phyloP scores from a whole-genome alignment of 129 eudicot species.

The Saposhnikovia divaricata region DNA sequence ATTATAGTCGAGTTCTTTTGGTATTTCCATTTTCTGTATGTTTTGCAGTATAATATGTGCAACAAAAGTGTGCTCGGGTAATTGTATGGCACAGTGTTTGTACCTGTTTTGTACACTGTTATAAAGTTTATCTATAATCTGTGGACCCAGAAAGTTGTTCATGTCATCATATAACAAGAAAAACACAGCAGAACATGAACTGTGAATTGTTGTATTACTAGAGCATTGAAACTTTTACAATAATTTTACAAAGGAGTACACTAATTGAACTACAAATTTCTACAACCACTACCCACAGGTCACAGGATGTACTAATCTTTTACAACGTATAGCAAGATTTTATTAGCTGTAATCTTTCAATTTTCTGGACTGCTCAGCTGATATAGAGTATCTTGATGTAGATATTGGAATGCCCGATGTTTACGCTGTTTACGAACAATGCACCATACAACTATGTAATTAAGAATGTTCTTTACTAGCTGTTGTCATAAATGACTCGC shows the following conservation, averaged over 20 bases:
- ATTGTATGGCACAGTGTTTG: not conserved
- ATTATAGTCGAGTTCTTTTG: not conserved
- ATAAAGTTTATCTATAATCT: too few species aligned
- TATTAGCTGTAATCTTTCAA: not conserved
- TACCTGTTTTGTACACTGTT: not conserved
- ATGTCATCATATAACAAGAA: too few species aligned
- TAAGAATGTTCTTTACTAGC: constrained; percentile 8
- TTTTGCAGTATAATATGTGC: not conserved
- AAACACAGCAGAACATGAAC: not conserved
- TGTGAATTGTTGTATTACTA: not conserved
- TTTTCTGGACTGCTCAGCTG: not conserved
- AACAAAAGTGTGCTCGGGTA: not conserved
- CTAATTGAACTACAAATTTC: not conserved
- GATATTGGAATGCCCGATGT: not conserved
- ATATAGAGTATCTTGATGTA: too few species aligned
- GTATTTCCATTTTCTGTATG: not conserved
- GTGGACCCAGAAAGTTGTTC: too few species aligned
- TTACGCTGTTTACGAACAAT: too few species aligned
- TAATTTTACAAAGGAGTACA: not conserved
- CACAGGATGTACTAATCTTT: not conserved
- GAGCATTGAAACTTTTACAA: not conserved
- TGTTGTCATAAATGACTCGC: constrained; percentile 61
- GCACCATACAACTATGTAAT: not conserved
- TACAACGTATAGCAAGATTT: not conserved
- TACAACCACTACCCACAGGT: not conserved